Conservation (phyloP, 164 flowering plant genomes). For the Umbellularia californica region DNA sequence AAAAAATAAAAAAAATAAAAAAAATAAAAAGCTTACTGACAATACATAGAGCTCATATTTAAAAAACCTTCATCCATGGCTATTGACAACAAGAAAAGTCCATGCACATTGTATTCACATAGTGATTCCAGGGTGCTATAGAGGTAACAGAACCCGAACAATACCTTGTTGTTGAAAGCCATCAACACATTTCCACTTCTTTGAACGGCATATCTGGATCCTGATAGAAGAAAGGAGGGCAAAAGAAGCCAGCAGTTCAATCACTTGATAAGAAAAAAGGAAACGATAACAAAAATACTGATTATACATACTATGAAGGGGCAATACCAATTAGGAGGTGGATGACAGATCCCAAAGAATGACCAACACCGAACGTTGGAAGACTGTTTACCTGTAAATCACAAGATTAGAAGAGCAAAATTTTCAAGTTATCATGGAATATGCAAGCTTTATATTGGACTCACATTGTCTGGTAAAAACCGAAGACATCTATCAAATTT, state of each 20-base stretch:
- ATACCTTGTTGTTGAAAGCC: conserved; percentile 93
- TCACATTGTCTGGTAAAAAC: conserved; percentile 57
- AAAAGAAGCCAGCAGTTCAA: neutral
- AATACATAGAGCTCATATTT: too few relatives aligned
- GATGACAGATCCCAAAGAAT: conserved; percentile 87
- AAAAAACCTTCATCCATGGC: neutral
- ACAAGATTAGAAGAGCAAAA: neutral
- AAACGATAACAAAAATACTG: neutral
- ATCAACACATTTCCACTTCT: conserved; percentile 76
- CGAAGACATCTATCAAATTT: conserved; percentile 87
- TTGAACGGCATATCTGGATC: conserved; percentile 91
- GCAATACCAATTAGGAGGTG: conserved; percentile 82
- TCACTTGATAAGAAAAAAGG: conserved; percentile 7
- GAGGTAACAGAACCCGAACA: neutral
- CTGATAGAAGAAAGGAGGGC: conserved; percentile 25
- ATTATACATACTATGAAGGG: neutral
- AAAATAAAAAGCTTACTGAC: too few relatives aligned
- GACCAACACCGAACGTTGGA: conserved; percentile 89
- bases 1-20: too few relatives aligned
- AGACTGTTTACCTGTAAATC: conserved; percentile 52
- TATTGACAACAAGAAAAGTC: neutral
- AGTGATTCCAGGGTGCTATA: neutral
- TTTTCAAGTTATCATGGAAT: conserved; percentile 1
- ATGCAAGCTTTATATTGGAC: conserved; percentile 16
- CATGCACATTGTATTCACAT: neutral